phyloP scores from a whole-genome alignment of 78 protist genomes.

The Guillardia theta region DNA sequence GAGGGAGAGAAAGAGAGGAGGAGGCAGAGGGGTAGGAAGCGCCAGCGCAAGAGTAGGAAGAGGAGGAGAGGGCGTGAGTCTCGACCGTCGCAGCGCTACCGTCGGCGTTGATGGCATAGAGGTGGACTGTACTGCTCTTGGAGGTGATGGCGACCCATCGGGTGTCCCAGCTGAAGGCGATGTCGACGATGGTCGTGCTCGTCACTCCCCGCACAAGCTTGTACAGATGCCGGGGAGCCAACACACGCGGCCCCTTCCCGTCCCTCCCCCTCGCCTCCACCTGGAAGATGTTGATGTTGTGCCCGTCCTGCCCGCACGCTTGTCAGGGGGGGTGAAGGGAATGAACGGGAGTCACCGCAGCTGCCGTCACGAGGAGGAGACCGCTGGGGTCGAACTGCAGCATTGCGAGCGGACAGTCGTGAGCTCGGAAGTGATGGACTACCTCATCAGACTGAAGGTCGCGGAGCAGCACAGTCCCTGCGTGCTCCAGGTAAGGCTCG shows the following conservation, averaged over 20 bases:
- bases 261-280: neutral
- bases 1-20: neutral
- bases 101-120: neutral
- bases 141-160: neutral
- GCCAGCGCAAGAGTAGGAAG: neutral
- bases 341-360: no score
- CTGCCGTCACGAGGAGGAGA: neutral
- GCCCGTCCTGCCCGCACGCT: no score
- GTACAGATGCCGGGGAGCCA: slow-evolving; percentile 4
- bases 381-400: neutral
- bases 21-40: neutral
- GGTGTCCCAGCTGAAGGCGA: slow-evolving; percentile 1
- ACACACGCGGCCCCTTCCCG: neutral
- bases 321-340: no score
- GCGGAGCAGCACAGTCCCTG: neutral
- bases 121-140: neutral
- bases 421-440: neutral
- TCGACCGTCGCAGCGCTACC: neutral
- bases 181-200: neutral
- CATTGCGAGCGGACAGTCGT: neutral
- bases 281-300: neutral
- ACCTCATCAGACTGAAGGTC: neutral
- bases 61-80: neutral
- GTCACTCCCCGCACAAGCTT: slow-evolving; percentile 17
- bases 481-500: neutral